phyloP scores from a whole-genome alignment of 352 stramenopile species.

The Phytophthora sp. region DNA sequence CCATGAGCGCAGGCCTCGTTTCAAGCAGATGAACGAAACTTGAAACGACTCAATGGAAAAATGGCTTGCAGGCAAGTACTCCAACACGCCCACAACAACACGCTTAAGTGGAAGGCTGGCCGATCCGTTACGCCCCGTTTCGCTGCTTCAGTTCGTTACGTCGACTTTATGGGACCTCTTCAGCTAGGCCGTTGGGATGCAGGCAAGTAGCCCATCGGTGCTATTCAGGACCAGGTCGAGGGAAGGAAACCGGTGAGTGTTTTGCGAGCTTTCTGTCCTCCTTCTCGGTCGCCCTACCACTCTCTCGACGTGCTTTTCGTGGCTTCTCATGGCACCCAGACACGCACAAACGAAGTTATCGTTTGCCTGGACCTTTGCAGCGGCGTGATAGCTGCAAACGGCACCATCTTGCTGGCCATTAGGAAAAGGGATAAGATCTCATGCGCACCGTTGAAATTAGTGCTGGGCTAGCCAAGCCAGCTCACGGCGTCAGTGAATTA shows the following conservation, averaged over 20 bases:
- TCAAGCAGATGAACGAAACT: conserved; percentile 26
- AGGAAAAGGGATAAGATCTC: conserved; percentile 30
- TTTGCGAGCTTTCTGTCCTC: conserved; percentile 14
- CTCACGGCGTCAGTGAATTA: background rate
- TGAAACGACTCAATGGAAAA: conserved; percentile 37
- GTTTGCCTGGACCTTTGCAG: conserved; percentile 7
- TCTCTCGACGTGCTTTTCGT: conserved; percentile 10
- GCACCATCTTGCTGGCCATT: conserved; percentile 16
- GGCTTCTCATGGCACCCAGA: conserved; percentile 26
- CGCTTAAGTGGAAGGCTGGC: conserved; percentile 5
- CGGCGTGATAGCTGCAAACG: conserved; percentile 18
- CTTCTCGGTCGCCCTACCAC: conserved; percentile 7
- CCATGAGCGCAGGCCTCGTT: conserved; percentile 35
- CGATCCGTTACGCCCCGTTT: conserved; percentile 30
- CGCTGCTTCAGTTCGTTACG: conserved; percentile 36
- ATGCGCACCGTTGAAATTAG: conserved; percentile 27
- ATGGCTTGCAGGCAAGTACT: conserved; percentile 2
- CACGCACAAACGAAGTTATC: conserved; percentile 33
- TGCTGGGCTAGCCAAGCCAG: conserved; percentile 1
- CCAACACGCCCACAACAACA: conserved; percentile 5
- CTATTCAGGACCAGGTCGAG: background rate
- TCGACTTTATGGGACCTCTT: conserved; percentile 15
- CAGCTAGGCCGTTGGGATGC: conserved; percentile 20
- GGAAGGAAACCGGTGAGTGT: conserved; percentile 1
- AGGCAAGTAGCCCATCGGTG: background rate